These are phyloP conservation scores for Arthroderma uncinatum DNA, from an alignment of 2,329 filamentous ascomycete species.

Conservation along the genomic window DNA sequence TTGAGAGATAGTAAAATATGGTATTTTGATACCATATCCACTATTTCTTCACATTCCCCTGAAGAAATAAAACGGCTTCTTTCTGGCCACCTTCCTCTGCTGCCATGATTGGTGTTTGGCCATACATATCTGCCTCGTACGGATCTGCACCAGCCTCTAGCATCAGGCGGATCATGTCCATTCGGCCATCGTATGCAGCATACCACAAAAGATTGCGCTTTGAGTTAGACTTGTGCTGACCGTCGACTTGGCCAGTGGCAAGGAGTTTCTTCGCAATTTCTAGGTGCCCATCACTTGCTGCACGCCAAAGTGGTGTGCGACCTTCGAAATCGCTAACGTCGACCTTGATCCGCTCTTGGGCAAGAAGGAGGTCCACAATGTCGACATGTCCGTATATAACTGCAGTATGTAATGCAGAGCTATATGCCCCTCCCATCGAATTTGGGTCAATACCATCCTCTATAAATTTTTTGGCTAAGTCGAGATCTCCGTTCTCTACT, in stretches of 20 bases:
- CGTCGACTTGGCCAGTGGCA: not conserved
- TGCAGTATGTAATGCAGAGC: not conserved
- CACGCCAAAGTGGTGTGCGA: constrained; percentile 1
- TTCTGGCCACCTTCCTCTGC: not conserved
- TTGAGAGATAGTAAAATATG: no score
- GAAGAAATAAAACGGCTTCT: not conserved
- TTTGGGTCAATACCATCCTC: constrained; percentile 3
- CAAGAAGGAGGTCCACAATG: not conserved
- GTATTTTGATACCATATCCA: no score
- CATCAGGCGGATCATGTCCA: not conserved
- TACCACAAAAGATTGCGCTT: not conserved
- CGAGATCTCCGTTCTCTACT: not conserved
- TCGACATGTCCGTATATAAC: not conserved
- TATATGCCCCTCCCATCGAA: not conserved
- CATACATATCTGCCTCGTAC: not conserved
- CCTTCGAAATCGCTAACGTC: not conserved
- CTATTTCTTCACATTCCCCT: not conserved
- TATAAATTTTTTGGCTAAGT: constrained; percentile 11
- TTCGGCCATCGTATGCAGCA: not conserved
- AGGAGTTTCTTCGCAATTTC: not conserved
- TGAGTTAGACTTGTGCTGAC: not conserved
- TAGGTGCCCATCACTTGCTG: not conserved
- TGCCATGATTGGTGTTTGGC: not conserved
- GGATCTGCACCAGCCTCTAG: not conserved
- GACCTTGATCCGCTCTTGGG: not conserved